Evolutionary conservation across 306 rosid genomes (phyloP).

Genomic region (Cucurbita argyrosperma): DNA sequence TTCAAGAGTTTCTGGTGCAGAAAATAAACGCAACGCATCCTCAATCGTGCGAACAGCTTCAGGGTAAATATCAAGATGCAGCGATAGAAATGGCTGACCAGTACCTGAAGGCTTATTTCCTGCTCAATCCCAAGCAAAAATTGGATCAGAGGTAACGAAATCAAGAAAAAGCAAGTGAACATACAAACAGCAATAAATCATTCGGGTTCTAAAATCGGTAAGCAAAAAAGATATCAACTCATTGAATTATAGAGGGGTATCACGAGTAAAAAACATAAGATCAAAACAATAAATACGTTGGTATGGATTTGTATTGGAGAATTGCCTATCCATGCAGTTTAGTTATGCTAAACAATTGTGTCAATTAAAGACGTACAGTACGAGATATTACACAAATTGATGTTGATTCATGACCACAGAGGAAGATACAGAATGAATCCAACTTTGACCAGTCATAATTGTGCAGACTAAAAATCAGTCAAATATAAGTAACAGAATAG

Average conservation of each 20-base stretch:
- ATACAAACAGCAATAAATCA: not conserved
- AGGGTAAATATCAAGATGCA: slow-evolving; percentile 81
- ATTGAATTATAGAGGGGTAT: not conserved
- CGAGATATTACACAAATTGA: not conserved
- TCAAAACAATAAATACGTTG: not conserved
- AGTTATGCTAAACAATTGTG: not conserved
- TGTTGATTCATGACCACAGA: not conserved
- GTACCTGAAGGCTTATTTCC: slow-evolving; percentile 61
- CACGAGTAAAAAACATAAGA: not conserved
- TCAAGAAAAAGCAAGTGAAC: not conserved
- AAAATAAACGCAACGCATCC: slow-evolving; percentile 75
- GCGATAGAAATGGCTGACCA: slow-evolving; percentile 64
- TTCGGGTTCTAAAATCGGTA: not conserved
- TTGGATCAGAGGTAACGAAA: not conserved
- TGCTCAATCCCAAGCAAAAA: slow-evolving; percentile 16
- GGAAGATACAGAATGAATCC: not conserved
- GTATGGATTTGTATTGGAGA: not conserved
- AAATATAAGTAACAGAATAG: not conserved
- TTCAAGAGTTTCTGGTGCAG: slow-evolving; percentile 84
- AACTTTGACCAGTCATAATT: not conserved
- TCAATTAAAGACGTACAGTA: not conserved
- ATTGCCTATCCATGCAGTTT: not conserved
- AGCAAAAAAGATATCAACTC: not conserved
- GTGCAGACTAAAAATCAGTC: not conserved
- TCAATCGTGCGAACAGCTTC: slow-evolving; percentile 63